A percentile compares a stretch with the other conserved stretches of the same genome.
These are phyloP conservation scores for Fusarium sp. DNA, from an alignment of 2,329 filamentous ascomycete species.

Conservation along the genomic window DNA sequence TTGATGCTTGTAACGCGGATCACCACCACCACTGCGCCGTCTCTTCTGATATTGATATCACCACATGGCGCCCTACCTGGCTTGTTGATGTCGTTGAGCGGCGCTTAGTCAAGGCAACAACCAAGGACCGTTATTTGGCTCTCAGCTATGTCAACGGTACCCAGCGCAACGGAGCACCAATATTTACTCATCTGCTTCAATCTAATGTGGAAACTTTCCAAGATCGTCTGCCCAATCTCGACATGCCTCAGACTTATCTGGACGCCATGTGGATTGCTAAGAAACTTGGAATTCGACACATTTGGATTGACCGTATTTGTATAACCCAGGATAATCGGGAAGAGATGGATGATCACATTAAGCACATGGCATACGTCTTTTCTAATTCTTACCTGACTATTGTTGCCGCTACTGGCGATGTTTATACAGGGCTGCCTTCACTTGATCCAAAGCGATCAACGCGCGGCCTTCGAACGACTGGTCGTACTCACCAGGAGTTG, in stretches of 20 bases:
- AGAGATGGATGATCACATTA: conserved; percentile 51
- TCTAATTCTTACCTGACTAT: conserved; percentile 56
- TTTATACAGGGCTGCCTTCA: conserved; percentile 48
- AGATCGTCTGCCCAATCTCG: conserved; percentile 47
- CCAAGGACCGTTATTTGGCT: conserved; percentile 53
- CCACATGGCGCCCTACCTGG: conserved; percentile 51
- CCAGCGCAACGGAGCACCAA: conserved; percentile 40
- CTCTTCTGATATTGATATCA: conserved; percentile 30
- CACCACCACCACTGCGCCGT: conserved; percentile 52
- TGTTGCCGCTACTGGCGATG: conserved; percentile 52
- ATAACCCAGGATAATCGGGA: conserved; percentile 55
- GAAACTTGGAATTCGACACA: conserved; percentile 52
- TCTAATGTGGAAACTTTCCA: conserved; percentile 50
- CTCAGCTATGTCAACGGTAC: conserved; percentile 56
- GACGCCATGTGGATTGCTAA: conserved; percentile 55
- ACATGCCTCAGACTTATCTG: conserved; percentile 52
- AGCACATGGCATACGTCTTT: conserved; percentile 56
- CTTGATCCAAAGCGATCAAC: conserved; percentile 47
- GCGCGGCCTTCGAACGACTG: conserved; percentile 37
- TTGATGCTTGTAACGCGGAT: conserved; percentile 53
- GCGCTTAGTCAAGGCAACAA: conserved; percentile 49
- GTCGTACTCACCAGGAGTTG: conserved; percentile 49
- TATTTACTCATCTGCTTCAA: conserved; percentile 45
- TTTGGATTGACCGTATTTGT: conserved; percentile 58
- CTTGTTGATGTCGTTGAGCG: conserved; percentile 53